Evolutionary conservation across 805 yeast species (phyloP), one percentile per base, ranked within the genome.

Genomic region (Isabelozyma gotoi): DNA sequence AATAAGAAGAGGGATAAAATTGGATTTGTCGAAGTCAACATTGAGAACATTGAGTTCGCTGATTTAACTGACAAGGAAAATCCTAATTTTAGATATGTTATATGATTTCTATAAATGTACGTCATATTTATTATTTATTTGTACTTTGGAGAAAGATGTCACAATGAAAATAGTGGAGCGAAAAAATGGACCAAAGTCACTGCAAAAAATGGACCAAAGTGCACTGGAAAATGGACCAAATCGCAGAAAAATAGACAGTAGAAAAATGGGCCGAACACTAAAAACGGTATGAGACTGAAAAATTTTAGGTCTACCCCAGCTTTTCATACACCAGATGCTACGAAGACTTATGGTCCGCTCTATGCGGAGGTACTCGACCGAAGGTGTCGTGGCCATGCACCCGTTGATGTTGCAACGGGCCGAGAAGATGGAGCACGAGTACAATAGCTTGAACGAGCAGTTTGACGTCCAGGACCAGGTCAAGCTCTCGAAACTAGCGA

Each of bases 11-110:
- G 27, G 19, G 41, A 38, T 32, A 32, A 14, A 15, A 40, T 14
- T 12, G 46, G 41, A 2, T 43, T 36, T 16, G 14, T 19, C 8
- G 53, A 54, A 4, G 50, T 47, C 38, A 45, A 53, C 19, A 44
- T 55, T 24, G 71, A 65, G 34, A 67, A 70, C 46, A 47, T 55
- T 31, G 77, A 70, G 45, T 73, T 73, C 54, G 70, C 74, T 12
- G 78, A 74, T 47, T 52, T 71, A 53, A 75, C 80, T n/a, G 79
- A 74, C 44, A 53, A 56, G 40, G 67, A 73, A 32, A 32, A 32
- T 14, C 34, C 34, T 7, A 14, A 32, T 16, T 32, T 32, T 15
- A 32, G 34, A 32, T 32, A 32, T 5, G 34, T 32, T 14, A 15
- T 32, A 11, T 32, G 29, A 24, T 24, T 10, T 24, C 5, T n/a